phyloP scores from a whole-genome alignment of 768 basidiomycete species.

The Ramaria sp. region DNA sequence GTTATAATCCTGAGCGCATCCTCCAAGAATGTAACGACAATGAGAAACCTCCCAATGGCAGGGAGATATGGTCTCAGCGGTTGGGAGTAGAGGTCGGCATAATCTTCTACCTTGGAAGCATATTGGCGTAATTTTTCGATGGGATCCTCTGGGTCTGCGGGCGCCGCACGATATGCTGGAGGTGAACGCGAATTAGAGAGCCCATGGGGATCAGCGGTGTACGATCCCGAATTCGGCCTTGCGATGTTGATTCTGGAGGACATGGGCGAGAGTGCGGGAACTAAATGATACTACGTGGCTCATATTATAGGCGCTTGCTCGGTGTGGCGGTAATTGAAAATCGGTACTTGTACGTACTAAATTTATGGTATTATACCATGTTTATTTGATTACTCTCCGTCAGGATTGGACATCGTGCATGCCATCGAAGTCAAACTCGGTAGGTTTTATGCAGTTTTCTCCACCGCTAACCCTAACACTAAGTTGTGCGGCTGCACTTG shows the following conservation, averaged over 20 bases:
- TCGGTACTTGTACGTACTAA: too few relatives aligned
- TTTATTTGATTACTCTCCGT: too few relatives aligned
- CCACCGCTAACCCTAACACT: too few relatives aligned
- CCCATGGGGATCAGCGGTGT: slow-evolving; percentile 67
- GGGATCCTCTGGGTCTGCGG: slow-evolving; percentile 60
- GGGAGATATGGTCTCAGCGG: slow-evolving; percentile 92
- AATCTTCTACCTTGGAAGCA: slow-evolving; percentile 77
- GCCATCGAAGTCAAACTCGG: too few relatives aligned
- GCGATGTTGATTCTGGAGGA: slow-evolving; percentile 76
- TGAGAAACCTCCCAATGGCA: slow-evolving; percentile 89
- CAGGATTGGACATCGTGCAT: too few relatives aligned
- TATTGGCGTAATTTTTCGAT: slow-evolving; percentile 64
- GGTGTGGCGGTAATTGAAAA: not conserved
- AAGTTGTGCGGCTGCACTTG: too few relatives aligned
- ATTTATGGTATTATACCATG: too few relatives aligned
- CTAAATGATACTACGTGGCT: slow-evolving; percentile 3
- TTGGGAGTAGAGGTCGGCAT: slow-evolving; percentile 85
- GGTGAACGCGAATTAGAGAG: slow-evolving; percentile 62
- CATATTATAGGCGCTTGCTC: not conserved
- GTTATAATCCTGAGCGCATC: slow-evolving; percentile 89
- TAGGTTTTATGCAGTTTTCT: too few relatives aligned
- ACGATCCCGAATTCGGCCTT: slow-evolving; percentile 50
- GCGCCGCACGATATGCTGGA: slow-evolving; percentile 62
- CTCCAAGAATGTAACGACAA: slow-evolving; percentile 97
- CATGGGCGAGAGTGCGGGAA: not conserved